A percentile compares a stretch with the other conserved stretches of the same genome.
Conservation (phyloP, 805 yeast genomes). For the Candida nitratophila region DNA sequence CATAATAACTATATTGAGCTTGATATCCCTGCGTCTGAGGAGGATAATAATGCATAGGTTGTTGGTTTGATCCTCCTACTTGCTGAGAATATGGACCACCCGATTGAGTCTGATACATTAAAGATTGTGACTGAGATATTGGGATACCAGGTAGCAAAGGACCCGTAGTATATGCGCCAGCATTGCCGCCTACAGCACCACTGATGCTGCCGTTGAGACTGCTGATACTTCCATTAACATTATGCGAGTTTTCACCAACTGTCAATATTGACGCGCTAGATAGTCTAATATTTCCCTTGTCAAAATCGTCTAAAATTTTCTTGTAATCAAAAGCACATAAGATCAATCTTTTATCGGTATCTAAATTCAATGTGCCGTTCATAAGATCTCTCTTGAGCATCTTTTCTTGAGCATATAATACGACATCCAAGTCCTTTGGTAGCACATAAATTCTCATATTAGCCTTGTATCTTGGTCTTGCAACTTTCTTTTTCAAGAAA, state of each 20-base stretch:
- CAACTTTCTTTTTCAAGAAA: conserved; percentile 49
- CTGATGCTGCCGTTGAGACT: neutral
- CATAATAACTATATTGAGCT: neutral
- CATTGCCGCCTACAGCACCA: neutral
- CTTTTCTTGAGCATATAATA: conserved; percentile 40
- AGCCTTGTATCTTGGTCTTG: conserved; percentile 55
- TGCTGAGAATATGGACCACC: neutral
- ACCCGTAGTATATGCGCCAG: neutral
- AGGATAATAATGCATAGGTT: neutral
- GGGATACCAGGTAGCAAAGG: neutral
- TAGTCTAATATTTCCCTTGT: conserved; percentile 1
- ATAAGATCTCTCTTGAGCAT: conserved; percentile 46
- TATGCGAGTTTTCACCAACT: neutral
- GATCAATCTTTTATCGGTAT: conserved; percentile 16
- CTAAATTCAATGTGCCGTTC: conserved; percentile 39
- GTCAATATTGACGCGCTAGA: neutral
- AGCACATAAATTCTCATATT: conserved; percentile 56
- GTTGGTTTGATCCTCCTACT: neutral
- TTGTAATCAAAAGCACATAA: conserved; percentile 25
- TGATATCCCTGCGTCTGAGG: neutral
- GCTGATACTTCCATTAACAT: neutral
- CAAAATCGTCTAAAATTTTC: conserved; percentile 6
- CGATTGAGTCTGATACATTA: neutral
- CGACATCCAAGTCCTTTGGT: conserved; percentile 32
- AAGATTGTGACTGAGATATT: neutral